A percentile compares a stretch with the other conserved stretches of the same genome.
phyloP scores from a whole-genome alignment of 495 filamentous ascomycete genomes.

The Penicillium antarcticum region DNA sequence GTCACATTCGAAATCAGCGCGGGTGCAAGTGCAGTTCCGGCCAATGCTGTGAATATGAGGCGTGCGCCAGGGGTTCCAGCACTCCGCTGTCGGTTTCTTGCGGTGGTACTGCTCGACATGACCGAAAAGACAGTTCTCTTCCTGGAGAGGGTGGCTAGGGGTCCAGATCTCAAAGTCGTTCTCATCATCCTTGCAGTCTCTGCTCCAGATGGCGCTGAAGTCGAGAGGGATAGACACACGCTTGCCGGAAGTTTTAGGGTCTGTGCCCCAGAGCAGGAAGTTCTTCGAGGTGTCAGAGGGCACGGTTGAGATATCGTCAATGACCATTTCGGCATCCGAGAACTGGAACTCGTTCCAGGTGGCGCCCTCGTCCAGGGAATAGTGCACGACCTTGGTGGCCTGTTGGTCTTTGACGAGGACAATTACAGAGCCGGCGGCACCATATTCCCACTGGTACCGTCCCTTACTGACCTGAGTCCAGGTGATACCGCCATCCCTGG shows the following conservation, averaged over 20 bases:
- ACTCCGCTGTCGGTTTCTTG: conserved; percentile 69
- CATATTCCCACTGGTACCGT: conserved; percentile 85
- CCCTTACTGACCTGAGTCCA: conserved; percentile 87
- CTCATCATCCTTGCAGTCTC: conserved; percentile 60
- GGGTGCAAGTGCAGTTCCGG: conserved; percentile 75
- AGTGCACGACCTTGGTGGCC: conserved; percentile 67
- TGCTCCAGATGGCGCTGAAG: conserved; percentile 72
- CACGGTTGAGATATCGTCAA: conserved; percentile 79
- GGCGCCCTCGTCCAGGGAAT: conserved; percentile 74
- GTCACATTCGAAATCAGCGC: conserved; percentile 93
- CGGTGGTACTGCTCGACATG: conserved; percentile 87
- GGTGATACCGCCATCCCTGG: conserved; percentile 77
- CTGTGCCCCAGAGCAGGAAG: conserved; percentile 83
- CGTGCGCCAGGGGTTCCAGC: conserved; percentile 75
- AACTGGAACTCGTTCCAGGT: conserved; percentile 76
- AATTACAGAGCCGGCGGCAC: conserved; percentile 88
- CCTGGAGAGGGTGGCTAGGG: conserved; percentile 72
- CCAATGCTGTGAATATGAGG: conserved; percentile 60
- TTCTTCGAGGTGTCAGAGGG: conserved; percentile 85
- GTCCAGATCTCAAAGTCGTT: conserved; percentile 83
- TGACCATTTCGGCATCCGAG: conserved; percentile 59
- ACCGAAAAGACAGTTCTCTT: conserved; percentile 84
- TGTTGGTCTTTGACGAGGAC: conserved; percentile 68
- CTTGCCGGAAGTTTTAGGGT: conserved; percentile 36
- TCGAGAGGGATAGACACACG: conserved; percentile 77